Evolutionary conservation across 1,284 basidiomycete genomes (phyloP).

Genomic region (Irpex lacteus): DNA sequence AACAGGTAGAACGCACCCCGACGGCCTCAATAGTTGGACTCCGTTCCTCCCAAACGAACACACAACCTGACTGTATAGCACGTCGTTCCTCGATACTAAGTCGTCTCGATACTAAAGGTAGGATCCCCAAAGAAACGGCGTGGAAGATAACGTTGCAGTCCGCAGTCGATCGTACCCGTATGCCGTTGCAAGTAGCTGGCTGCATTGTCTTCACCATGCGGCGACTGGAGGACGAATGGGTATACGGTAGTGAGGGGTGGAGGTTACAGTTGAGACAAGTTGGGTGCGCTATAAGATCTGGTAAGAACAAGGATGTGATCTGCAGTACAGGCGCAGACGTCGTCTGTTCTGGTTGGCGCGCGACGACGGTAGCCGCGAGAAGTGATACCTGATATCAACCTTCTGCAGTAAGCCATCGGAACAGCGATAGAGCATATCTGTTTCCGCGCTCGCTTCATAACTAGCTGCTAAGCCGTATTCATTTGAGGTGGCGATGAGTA

Average conservation of each 20-base stretch:
- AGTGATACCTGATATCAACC: background rate
- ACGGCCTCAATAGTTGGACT: slow-evolving; percentile 34
- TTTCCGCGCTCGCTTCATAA: background rate
- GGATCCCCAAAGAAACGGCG: slow-evolving; percentile 34
- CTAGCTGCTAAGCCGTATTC: background rate
- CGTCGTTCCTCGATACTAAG: slow-evolving; percentile 43
- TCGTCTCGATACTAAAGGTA: slow-evolving; percentile 39
- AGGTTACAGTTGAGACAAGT: background rate
- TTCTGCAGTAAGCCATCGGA: background rate
- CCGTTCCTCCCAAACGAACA: slow-evolving; percentile 48
- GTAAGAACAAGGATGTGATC: slow-evolving; percentile 1
- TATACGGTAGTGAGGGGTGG: background rate
- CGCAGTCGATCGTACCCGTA: slow-evolving; percentile 35
- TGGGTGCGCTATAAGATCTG: background rate
- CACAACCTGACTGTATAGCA: slow-evolving; percentile 39
- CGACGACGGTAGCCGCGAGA: slow-evolving; percentile 1
- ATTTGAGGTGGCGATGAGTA: background rate
- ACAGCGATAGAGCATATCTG: background rate
- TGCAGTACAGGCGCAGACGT: background rate
- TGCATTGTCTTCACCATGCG: slow-evolving; percentile 24
- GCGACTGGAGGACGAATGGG: slow-evolving; percentile 1
- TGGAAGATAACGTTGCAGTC: slow-evolving; percentile 45
- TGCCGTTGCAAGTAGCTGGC: slow-evolving; percentile 41
- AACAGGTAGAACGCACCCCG: slow-evolving; percentile 27
- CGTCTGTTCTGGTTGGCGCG: background rate